Evolutionary conservation across 1,139 yeast species (phyloP), one percentile per base, ranked within the genome.

Genomic region (Geotrichum phurueaensis): DNA sequence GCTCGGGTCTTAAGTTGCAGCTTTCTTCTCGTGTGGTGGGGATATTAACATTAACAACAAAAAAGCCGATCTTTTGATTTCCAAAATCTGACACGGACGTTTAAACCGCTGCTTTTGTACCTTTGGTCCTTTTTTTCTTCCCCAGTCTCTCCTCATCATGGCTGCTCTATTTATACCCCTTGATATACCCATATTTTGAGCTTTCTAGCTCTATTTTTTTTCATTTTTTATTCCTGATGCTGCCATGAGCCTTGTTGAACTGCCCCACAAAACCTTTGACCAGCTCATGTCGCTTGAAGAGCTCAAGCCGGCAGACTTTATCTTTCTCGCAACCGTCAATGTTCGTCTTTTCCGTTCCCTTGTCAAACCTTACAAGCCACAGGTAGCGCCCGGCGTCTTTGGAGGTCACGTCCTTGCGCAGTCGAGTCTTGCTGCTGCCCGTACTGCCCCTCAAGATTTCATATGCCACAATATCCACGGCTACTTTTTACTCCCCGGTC

Each of bases 361-460:
- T 1, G 64, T 63, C 53, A 61, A 60, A 18, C 70, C 73, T 2
- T 70, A 66, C 62, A 64, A 64, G 22, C 72, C 73, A 1, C 56
- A 64, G 15, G 63, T 64, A 20, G 71, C 73, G 15, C 69, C 69
- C 0, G 73, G 72, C 10, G 71, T 68, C 10, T 70, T 70, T 65
- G 73, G 73, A 6, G 75, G 75, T 39, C 75, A 72, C 59, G 73
- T 72, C 0, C 62, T 72, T 22, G 75, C 70, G 4, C 75, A 72
- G 59, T 64, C 69, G 4, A 67, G 68, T 1, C 63, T 65, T 18
- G 74, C 69, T 5, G 75, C 72, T 1, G 65, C 71, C 12, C 61
- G 60, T 25, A 71, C 75, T 2, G 67, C 68, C 1, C 67, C 65
- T 6, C 55, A 56, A 10, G 63, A 63, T 15, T 69, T 65, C 50